Percentiles rank a stretch among this genome's conserved stretches.
phyloP scores from a whole-genome alignment of 2,329 filamentous ascomycete genomes.

The Colletotrichum navitas region DNA sequence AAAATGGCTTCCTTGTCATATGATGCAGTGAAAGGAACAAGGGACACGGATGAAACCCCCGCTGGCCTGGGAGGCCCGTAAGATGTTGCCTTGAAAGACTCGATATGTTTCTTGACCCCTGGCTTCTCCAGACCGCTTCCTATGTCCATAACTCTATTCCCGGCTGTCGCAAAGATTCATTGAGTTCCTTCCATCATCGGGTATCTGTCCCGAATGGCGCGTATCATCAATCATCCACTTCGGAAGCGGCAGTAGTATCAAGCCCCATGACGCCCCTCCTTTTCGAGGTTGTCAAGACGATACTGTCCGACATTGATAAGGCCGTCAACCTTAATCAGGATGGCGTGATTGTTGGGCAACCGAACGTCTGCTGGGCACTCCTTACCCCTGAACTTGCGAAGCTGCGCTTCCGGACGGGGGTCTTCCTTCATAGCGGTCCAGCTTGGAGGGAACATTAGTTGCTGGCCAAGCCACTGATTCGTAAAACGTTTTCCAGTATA shows the following conservation, averaged over 20 bases:
- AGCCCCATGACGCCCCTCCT: slow-evolving; percentile 77
- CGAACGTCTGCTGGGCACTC: slow-evolving; percentile 74
- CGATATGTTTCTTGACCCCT: background rate
- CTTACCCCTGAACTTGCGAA: slow-evolving; percentile 73
- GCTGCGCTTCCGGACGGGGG: slow-evolving; percentile 54
- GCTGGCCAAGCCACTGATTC: no score
- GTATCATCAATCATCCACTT: slow-evolving; percentile 60
- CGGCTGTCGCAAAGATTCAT: background rate
- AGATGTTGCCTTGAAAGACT: slow-evolving; percentile 8
- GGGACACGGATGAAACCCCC: slow-evolving; percentile 62
- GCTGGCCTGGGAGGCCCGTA: slow-evolving; percentile 51
- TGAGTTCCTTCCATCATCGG: background rate
- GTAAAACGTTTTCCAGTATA: rapidly evolving
- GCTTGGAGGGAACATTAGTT: slow-evolving; percentile 65
- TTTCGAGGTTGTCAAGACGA: slow-evolving; percentile 77
- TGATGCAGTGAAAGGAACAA: background rate
- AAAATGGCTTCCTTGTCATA: background rate
- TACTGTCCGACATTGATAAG: slow-evolving; percentile 73
- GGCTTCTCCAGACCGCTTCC: background rate
- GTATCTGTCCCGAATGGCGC: background rate
- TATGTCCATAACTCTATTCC: background rate
- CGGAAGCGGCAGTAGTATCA: slow-evolving; percentile 78
- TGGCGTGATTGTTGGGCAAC: slow-evolving; percentile 78
- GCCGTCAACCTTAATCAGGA: slow-evolving; percentile 69
- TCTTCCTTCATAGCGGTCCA: slow-evolving; percentile 79